phyloP scores from a whole-genome alignment of 768 basidiomycete genomes.

The Russula lepida region DNA sequence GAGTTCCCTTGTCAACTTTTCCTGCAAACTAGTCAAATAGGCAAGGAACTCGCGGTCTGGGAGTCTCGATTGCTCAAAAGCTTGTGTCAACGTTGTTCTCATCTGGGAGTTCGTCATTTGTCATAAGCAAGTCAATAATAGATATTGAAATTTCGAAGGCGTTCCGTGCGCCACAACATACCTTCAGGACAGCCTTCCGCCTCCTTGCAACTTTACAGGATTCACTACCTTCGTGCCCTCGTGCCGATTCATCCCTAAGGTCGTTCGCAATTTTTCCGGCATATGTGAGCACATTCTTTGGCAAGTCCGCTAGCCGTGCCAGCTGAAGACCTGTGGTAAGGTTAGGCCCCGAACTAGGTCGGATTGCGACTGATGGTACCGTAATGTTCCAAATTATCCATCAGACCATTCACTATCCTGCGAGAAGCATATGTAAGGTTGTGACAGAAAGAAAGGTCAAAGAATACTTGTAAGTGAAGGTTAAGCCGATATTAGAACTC shows the following conservation, averaged over 20 bases:
- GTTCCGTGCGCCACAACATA: slow-evolving; percentile 27
- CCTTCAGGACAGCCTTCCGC: slow-evolving; percentile 61
- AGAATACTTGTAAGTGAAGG: slow-evolving; percentile 68
- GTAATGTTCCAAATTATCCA: slow-evolving; percentile 59
- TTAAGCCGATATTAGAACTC: slow-evolving; percentile 52
- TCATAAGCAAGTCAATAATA: neutral
- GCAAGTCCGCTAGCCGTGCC: slow-evolving; percentile 81
- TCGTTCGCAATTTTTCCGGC: slow-evolving; percentile 51
- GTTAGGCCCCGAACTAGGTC: neutral
- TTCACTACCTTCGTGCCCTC: slow-evolving; percentile 52
- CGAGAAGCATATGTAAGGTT: neutral
- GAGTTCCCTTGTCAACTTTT: slow-evolving; percentile 55
- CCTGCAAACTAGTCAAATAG: slow-evolving; percentile 64
- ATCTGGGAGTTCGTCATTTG: slow-evolving; percentile 39
- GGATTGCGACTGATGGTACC: slow-evolving; percentile 35
- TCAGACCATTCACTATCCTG: slow-evolving; percentile 69
- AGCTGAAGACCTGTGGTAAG: slow-evolving; percentile 68
- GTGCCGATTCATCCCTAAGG: slow-evolving; percentile 50
- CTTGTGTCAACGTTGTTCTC: slow-evolving; percentile 66
- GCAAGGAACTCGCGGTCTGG: slow-evolving; percentile 59
- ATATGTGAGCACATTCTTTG: slow-evolving; percentile 56
- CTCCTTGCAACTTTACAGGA: slow-evolving; percentile 50
- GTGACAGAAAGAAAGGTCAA: neutral
- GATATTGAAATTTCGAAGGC: neutral
- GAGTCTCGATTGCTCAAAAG: slow-evolving; percentile 60